Evolutionary conservation across 169 alveolate genomes (phyloP).

Genomic region (Toxoplasma gondii): DNA sequence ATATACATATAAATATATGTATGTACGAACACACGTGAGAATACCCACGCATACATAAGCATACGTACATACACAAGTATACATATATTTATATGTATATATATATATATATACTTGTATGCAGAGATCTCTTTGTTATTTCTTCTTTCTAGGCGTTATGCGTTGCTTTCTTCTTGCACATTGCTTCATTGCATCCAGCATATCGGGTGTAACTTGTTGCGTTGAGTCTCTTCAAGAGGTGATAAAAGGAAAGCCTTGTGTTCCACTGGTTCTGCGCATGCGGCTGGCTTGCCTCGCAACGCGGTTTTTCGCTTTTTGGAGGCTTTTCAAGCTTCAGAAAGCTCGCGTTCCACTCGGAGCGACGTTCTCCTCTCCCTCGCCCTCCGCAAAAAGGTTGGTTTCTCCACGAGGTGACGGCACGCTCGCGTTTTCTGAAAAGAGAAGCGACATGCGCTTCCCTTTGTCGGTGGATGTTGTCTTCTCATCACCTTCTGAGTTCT

Average conservation of each 20-base stretch:
- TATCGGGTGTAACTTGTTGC: no score
- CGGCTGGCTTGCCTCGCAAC: no score
- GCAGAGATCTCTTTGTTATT: background rate
- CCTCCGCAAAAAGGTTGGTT: background rate
- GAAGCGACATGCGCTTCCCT: background rate
- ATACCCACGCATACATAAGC: background rate
- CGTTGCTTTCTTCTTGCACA: no score
- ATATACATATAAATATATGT: background rate
- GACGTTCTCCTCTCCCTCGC: conserved; percentile 3
- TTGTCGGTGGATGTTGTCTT: background rate
- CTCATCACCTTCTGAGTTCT: background rate
- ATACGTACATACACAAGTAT: background rate
- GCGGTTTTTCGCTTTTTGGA: no score
- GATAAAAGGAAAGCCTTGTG: no score
- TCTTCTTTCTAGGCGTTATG: no score
- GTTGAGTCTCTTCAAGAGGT: no score
- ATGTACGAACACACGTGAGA: no score
- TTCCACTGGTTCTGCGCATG: no score
- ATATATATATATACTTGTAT: background rate
- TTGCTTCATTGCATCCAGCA: no score
- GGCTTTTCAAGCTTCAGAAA: no score
- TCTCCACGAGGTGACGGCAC: background rate
- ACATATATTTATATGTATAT: background rate
- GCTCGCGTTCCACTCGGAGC: background rate
- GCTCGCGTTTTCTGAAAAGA: background rate